These are phyloP conservation scores for Solanum chmielewskii DNA, from an alignment of 257 asterid species.

Conservation along the genomic window DNA sequence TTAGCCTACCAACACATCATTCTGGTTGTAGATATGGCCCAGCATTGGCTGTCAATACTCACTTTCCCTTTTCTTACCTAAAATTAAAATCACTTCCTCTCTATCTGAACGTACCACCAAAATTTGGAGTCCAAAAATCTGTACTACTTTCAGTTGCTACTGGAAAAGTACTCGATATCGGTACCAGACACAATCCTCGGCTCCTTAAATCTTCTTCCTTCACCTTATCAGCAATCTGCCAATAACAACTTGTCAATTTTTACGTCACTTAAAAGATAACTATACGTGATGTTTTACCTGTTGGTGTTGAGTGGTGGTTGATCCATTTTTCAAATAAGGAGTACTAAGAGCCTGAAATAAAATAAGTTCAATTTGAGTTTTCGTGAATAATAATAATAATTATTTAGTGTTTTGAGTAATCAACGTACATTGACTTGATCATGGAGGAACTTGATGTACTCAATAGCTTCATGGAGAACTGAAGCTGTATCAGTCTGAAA, in stretches of 20 bases:
- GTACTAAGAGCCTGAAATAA: slow-evolving; percentile 52
- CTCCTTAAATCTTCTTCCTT: slow-evolving; percentile 42
- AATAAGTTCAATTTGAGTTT: background rate
- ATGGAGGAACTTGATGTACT: slow-evolving; percentile 77
- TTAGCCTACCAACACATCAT: slow-evolving; percentile 10
- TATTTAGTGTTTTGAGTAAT: background rate
- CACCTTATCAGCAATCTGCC: slow-evolving; percentile 25
- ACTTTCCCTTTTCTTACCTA: slow-evolving; percentile 9
- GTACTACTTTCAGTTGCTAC: slow-evolving; percentile 47
- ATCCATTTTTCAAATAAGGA: slow-evolving; percentile 60
- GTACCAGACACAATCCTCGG: slow-evolving; percentile 77
- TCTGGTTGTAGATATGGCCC: slow-evolving; percentile 43
- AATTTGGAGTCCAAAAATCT: slow-evolving; percentile 70
- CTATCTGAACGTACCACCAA: slow-evolving; percentile 55
- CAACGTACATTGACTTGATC: slow-evolving; percentile 81
- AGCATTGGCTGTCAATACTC: slow-evolving; percentile 40
- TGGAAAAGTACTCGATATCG: slow-evolving; percentile 72
- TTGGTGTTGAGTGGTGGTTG: slow-evolving; percentile 33
- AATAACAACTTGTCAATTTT: background rate
- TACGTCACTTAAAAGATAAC: background rate
- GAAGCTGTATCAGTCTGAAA: slow-evolving; percentile 95
- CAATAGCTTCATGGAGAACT: slow-evolving; percentile 89
- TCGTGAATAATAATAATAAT: background rate
- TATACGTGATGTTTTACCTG: slow-evolving; percentile 24
- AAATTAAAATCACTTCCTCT: background rate